A percentile compares a stretch with the other conserved stretches of the same genome.
These are phyloP conservation scores for Medicago arabica DNA, from an alignment of 306 rosid species.

Conservation along the genomic window DNA sequence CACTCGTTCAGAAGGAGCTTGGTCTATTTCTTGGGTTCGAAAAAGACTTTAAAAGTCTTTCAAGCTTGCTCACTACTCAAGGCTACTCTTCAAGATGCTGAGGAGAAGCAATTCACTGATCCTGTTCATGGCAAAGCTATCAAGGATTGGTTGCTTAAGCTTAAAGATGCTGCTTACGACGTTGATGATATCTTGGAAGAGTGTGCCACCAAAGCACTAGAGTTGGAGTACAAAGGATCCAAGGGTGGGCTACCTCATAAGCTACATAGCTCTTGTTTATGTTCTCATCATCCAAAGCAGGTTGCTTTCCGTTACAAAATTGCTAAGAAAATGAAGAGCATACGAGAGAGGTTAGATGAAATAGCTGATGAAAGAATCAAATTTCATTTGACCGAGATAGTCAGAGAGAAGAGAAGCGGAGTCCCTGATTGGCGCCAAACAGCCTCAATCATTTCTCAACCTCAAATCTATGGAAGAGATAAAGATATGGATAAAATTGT, in stretches of 20 bases:
- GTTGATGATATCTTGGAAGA: slow-evolving; percentile 43
- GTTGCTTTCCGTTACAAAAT: background rate
- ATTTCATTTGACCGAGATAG: slow-evolving; percentile 1
- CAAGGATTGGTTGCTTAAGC: slow-evolving; percentile 27
- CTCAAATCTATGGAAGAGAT: slow-evolving; percentile 34
- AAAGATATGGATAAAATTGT: slow-evolving; percentile 10
- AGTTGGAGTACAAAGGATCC: background rate
- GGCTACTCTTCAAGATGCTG: slow-evolving; percentile 45
- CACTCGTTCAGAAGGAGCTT: slow-evolving; percentile 1
- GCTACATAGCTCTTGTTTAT: background rate
- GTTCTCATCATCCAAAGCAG: slow-evolving; percentile 5
- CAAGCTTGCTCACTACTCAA: slow-evolving; percentile 1
- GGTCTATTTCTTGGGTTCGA: background rate
- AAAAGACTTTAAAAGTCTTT: slow-evolving; percentile 3
- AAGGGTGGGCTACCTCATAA: background rate
- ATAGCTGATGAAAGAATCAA: slow-evolving; percentile 14
- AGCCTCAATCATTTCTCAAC: background rate
- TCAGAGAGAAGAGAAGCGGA: background rate
- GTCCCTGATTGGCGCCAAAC: slow-evolving; percentile 35
- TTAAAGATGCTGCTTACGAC: slow-evolving; percentile 9
- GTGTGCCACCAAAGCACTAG: background rate
- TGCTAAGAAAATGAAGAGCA: slow-evolving; percentile 23
- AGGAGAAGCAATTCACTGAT: slow-evolving; percentile 40
- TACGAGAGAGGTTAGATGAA: slow-evolving; percentile 4
- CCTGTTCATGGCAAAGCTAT: background rate